A percentile compares a stretch with the other conserved stretches of the same genome.
Conservation (phyloP, 495 filamentous ascomycete species). For the Staphylotrichum longicolle region DNA sequence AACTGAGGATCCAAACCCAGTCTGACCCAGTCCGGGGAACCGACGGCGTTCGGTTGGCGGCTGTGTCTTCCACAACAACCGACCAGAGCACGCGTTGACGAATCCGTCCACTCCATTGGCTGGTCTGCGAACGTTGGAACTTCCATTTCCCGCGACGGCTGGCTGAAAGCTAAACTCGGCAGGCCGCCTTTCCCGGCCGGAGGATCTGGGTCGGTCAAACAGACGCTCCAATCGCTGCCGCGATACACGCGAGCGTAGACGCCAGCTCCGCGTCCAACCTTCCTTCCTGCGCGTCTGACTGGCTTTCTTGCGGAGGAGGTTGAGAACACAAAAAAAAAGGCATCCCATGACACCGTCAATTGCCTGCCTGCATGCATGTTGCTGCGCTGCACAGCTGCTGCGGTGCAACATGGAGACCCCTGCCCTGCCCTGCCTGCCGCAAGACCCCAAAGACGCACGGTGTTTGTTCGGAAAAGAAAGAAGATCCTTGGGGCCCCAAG, state of each 20-base stretch:
- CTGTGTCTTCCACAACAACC: neutral
- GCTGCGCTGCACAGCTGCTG: neutral
- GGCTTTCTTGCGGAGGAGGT: neutral
- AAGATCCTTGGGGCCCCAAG: neutral
- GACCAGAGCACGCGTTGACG: neutral
- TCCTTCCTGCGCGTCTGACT: neutral
- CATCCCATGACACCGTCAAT: neutral
- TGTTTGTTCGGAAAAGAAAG: neutral
- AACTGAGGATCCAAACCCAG: neutral
- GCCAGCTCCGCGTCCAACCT: neutral
- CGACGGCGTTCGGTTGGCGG: neutral
- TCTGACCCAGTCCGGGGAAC: neutral
- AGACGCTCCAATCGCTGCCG: slow-evolving; percentile 9
- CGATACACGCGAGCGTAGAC: slow-evolving; percentile 14
- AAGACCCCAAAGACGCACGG: slow-evolving; percentile 3
- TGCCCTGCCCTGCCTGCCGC: neutral
- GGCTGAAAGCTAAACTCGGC: neutral
- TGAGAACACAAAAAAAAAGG: no score
- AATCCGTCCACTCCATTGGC: slow-evolving; percentile 3
- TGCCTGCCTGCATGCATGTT: neutral
- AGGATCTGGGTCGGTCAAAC: neutral
- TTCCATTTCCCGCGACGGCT: slow-evolving; percentile 4
- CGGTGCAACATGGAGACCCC: neutral
- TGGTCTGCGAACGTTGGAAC: slow-evolving; percentile 2
- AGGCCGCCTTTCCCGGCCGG: neutral